These are phyloP conservation scores for Oxyria digyna DNA, from an alignment of 148 eudicot genomes.

Conservation along the genomic window DNA sequence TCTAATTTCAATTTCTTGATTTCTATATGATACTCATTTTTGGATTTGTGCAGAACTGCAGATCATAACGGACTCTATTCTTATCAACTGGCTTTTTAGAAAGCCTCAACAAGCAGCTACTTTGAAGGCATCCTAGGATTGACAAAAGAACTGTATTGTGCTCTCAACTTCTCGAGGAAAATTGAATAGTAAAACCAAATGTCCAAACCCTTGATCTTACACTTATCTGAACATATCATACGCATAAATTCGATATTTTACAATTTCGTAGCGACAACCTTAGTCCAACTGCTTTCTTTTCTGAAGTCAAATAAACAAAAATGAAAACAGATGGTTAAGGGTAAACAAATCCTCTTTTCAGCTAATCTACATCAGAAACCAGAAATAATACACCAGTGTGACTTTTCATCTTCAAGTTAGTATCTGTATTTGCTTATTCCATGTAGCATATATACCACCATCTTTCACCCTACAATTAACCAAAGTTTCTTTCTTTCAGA, in stretches of 20 bases:
- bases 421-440: slow-evolving; percentile 18
- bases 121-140: not conserved
- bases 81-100: slow-evolving; percentile 38
- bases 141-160: no score
- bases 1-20: not conserved
- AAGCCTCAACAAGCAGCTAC: slow-evolving; percentile 14
- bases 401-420: not conserved
- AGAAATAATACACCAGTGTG: not conserved
- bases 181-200: no score
- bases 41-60: slow-evolving; percentile 23
- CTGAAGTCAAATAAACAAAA: not conserved
- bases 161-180: no score
- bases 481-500: not conserved
- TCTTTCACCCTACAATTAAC: slow-evolving; percentile 40
- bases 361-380: not conserved
- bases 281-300: not conserved
- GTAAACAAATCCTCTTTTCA: not conserved
- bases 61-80: slow-evolving; percentile 72
- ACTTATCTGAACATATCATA: not conserved
- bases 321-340: not conserved
- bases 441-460: slow-evolving; percentile 44
- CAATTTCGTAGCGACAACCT: not conserved
- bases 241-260: not conserved
- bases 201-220: no score
- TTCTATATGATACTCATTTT: not conserved